phyloP scores from a whole-genome alignment of 208 protist species.

The Trypanosomatidae sp. region DNA sequence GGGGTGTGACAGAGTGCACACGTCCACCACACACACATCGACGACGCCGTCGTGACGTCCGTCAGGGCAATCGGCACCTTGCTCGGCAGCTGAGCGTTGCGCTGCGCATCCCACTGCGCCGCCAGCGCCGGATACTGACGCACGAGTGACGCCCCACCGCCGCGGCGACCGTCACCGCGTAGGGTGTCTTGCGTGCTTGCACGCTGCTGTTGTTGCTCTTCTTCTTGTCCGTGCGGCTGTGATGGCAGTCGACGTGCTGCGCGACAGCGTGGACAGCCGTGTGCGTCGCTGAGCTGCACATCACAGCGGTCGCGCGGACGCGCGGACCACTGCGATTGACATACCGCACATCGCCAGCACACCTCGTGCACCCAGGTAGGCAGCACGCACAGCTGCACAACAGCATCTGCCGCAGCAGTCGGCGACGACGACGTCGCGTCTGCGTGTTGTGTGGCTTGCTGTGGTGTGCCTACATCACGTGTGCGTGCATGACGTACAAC shows the following conservation, averaged over 20 bases:
- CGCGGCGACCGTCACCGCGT: neutral
- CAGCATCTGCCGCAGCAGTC: too few species aligned
- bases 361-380: constrained; percentile 33
- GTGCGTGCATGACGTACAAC: neutral
- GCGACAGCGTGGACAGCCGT: constrained; percentile 29
- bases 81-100: constrained; percentile 31
- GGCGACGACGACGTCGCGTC: too few species aligned
- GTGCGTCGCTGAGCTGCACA: constrained; percentile 23
- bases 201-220: neutral
- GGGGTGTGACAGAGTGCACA: constrained; percentile 33
- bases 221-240: neutral
- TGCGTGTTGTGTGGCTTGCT: too few species aligned
- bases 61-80: constrained; percentile 22
- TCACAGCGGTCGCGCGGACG: constrained; percentile 35
- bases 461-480: neutral
- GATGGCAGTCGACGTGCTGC: neutral
- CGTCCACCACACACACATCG: constrained; percentile 35
- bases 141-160: constrained; percentile 2
- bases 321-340: constrained; percentile 27
- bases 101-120: constrained; percentile 44
- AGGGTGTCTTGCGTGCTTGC: neutral
- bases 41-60: constrained; percentile 21
- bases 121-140: constrained; percentile 30
- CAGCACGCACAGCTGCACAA: constrained; percentile 6
- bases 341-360: constrained; percentile 31